These are phyloP conservation scores for Dillenia turbinata DNA, from an alignment of 164 flowering plant species.

Conservation along the genomic window DNA sequence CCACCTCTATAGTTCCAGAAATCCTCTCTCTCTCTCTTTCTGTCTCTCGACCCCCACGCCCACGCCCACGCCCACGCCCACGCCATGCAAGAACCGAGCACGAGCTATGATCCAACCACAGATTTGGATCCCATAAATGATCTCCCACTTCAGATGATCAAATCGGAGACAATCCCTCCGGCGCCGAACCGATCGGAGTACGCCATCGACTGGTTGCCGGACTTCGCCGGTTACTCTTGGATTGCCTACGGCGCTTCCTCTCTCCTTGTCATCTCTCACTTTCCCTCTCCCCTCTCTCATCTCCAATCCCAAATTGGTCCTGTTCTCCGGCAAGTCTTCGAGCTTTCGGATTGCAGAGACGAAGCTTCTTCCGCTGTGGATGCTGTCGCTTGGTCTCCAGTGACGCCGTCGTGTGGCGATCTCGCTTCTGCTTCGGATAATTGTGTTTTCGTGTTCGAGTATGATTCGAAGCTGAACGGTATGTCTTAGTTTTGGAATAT, in stretches of 20 bases:
- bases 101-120: too few species aligned
- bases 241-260: conserved; percentile 86
- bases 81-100: too few species aligned
- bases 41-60: too few species aligned
- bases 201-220: conserved; percentile 59
- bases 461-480: conserved; percentile 36
- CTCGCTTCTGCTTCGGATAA: conserved; percentile 69
- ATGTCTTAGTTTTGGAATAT: not conserved
- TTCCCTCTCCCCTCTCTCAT: conserved; percentile 62
- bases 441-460: conserved; percentile 40
- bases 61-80: too few species aligned
- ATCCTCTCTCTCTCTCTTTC: too few species aligned
- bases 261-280: conserved; percentile 82
- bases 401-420: conserved; percentile 51
- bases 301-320: conserved; percentile 53
- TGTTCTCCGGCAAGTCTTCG: conserved; percentile 68
- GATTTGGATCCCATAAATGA: not conserved
- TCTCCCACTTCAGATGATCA: conserved; percentile 50
- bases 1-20: too few species aligned
- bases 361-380: conserved; percentile 20
- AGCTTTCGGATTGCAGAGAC: conserved; percentile 30
- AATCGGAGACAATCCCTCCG: conserved; percentile 61
- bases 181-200: conserved; percentile 46
- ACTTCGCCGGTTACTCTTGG: conserved; percentile 80
- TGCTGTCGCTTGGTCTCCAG: conserved; percentile 63